Evolutionary conservation across 208 protist genomes (phyloP).

Genomic region (Acanthamoeba healyi): DNA sequence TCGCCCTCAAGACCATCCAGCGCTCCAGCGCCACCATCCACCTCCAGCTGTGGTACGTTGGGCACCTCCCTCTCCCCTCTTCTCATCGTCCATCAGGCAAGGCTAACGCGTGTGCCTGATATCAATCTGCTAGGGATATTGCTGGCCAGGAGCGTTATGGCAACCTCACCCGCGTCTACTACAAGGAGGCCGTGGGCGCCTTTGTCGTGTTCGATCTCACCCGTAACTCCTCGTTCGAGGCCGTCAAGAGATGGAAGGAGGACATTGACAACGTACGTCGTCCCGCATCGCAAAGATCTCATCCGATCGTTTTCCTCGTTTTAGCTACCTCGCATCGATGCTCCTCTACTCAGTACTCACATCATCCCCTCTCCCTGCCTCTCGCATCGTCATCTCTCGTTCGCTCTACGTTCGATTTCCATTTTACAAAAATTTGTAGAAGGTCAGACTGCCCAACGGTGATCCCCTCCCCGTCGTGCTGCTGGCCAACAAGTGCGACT

Average conservation of each 20-base stretch:
- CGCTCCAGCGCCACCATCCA: conserved; percentile 83
- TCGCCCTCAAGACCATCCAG: conserved; percentile 88
- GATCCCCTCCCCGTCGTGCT: conserved; percentile 87
- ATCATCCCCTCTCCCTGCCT: neutral
- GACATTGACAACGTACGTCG: conserved; percentile 86
- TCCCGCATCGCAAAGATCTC: too few species aligned
- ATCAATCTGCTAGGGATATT: conserved; percentile 61
- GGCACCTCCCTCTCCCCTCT: conserved; percentile 68
- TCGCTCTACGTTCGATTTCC: neutral
- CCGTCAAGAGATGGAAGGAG: conserved; percentile 90
- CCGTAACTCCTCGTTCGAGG: conserved; percentile 87
- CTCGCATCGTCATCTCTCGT: neutral
- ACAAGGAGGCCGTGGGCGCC: conserved; percentile 91
- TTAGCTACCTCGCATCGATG: neutral
- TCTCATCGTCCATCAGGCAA: conserved; percentile 73
- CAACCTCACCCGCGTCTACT: conserved; percentile 90
- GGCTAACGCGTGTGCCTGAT: neutral
- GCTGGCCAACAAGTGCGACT: conserved; percentile 87
- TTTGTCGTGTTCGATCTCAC: conserved; percentile 91
- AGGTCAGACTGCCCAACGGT: conserved; percentile 78
- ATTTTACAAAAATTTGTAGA: conserved; percentile 38
- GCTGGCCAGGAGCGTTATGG: conserved; percentile 89
- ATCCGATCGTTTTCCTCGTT: neutral
- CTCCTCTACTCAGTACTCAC: neutral
- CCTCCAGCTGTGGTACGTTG: conserved; percentile 90